phyloP scores from a whole-genome alignment of 2,329 filamentous ascomycete genomes.

The Diaporthe australafricana region DNA sequence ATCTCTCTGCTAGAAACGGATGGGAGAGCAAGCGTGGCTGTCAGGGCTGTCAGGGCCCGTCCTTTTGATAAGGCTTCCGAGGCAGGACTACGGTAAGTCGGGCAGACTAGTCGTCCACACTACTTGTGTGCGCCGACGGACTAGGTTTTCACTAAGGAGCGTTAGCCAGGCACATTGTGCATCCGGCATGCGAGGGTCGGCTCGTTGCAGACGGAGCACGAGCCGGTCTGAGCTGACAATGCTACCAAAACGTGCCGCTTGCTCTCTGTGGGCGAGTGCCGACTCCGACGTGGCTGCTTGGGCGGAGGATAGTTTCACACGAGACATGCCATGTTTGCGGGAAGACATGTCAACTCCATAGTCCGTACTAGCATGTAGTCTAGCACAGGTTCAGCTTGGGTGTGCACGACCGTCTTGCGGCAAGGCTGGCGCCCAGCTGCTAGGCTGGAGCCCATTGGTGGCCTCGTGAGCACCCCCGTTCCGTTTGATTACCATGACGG shows the following conservation, averaged over 20 bases:
- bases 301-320: neutral
- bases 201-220: conserved; percentile 27
- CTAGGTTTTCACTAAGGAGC: conserved; percentile 5
- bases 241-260: neutral
- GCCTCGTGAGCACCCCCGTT: conserved; percentile 26
- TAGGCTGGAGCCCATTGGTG: conserved; percentile 26
- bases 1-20: neutral
- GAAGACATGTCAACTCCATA: neutral
- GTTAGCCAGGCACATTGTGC: conserved; percentile 24
- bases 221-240: conserved; percentile 17
- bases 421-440: conserved; percentile 29
- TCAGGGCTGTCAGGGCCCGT: neutral
- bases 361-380: neutral
- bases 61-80: neutral
- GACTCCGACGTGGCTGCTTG: neutral
- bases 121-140: neutral
- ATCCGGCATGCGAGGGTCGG: conserved; percentile 17
- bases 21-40: neutral
- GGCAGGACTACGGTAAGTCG: neutral
- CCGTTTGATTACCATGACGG: conserved; percentile 29
- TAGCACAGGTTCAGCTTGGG: neutral
- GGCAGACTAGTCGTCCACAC: conserved; percentile 3
- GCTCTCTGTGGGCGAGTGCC: neutral
- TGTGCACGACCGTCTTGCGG: conserved; percentile 18
- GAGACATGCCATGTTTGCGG: neutral